Conservation (phyloP, 2,329 filamentous ascomycete species). For the Sporothrix inflata region DNA sequence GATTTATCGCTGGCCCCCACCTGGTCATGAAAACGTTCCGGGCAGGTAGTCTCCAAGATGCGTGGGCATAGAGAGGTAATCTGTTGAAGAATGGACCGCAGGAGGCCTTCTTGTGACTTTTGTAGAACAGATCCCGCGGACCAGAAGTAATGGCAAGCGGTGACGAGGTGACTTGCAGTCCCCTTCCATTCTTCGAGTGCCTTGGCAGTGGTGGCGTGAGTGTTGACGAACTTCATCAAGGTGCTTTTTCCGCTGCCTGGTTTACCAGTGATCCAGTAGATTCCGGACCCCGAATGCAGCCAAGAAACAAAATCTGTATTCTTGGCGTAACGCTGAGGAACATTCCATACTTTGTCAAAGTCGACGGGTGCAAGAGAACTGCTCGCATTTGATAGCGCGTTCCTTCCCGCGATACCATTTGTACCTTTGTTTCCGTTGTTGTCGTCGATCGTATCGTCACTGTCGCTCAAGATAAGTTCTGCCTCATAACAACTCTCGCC, state of each 20-base stretch:
- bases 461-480: too few relatives aligned
- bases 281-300: not conserved
- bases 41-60: not conserved
- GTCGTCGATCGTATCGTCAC: too few relatives aligned
- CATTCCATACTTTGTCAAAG: not conserved
- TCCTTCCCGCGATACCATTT: too few relatives aligned
- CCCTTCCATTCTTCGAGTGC: not conserved
- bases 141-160: not conserved
- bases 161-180: not conserved
- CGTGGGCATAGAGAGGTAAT: not conserved
- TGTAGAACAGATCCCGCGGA: not conserved
- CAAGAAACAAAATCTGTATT: not conserved
- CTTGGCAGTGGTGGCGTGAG: not conserved
- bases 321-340: not conserved
- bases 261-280: not conserved
- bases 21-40: not conserved
- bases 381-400: not conserved
- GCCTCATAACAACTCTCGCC: too few relatives aligned
- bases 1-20: not conserved
- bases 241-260: not conserved
- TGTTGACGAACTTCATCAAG: not conserved
- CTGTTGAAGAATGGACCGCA: not conserved
- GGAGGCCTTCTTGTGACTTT: not conserved
- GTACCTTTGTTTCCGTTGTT: too few relatives aligned
- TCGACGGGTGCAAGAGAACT: not conserved